Conservation (phyloP, 2,329 filamentous ascomycete species). For the Helotiales sp. region DNA sequence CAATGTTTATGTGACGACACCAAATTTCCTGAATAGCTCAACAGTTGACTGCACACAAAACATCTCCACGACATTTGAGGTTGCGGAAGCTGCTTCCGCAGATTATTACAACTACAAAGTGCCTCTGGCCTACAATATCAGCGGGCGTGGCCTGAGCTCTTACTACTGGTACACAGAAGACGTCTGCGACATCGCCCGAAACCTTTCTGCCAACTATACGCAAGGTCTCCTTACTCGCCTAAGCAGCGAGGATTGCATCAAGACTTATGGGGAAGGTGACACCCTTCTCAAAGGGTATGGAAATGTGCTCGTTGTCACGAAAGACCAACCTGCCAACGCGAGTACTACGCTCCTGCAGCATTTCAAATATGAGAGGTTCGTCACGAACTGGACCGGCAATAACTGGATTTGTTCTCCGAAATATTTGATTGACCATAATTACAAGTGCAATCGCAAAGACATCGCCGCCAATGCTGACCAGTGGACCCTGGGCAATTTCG, state of each 20-base stretch:
- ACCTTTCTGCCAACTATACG: slow-evolving; percentile 9
- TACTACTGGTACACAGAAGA: slow-evolving; percentile 11
- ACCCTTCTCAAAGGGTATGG: slow-evolving; percentile 13
- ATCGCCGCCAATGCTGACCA: slow-evolving; percentile 15
- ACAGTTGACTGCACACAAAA: slow-evolving; percentile 15
- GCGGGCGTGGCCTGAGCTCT: background rate
- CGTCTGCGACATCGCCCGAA: slow-evolving; percentile 5
- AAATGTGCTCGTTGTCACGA: slow-evolving; percentile 24
- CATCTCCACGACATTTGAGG: background rate
- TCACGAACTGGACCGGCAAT: slow-evolving; percentile 24
- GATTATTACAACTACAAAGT: background rate
- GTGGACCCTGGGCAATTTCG: slow-evolving; percentile 20
- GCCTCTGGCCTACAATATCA: background rate
- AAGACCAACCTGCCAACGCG: slow-evolving; percentile 11
- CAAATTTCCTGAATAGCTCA: slow-evolving; percentile 13
- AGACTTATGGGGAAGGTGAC: slow-evolving; percentile 19
- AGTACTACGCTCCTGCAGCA: slow-evolving; percentile 20
- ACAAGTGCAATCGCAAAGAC: slow-evolving; percentile 20
- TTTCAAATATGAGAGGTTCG: slow-evolving; percentile 20
- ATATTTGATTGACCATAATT: slow-evolving; percentile 18
- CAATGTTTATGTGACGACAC: slow-evolving; percentile 21
- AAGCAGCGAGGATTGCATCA: slow-evolving; percentile 23
- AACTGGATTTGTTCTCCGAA: slow-evolving; percentile 26
- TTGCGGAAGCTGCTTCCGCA: background rate
- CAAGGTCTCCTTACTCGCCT: slow-evolving; percentile 13